A percentile compares a stretch with the other conserved stretches of the same genome.
phyloP scores from a whole-genome alignment of 116 monocot species.

The Papilionanthe hybrid region DNA sequence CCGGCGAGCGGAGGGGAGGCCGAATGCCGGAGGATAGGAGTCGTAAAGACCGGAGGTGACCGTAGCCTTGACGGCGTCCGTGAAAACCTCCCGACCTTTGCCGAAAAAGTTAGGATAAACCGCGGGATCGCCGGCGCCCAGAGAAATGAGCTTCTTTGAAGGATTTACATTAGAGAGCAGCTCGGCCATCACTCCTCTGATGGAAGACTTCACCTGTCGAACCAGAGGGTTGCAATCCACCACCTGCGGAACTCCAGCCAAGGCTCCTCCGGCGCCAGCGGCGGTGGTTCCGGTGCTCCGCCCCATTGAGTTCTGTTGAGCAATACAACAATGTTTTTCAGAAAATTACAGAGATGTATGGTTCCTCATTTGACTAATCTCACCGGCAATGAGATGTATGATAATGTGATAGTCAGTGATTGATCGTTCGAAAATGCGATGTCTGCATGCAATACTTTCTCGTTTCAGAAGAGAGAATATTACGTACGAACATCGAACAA shows the following conservation, averaged over 20 bases:
- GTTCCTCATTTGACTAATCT: no score
- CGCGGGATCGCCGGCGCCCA: conserved; percentile 72
- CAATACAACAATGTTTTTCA: no score
- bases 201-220: conserved; percentile 37
- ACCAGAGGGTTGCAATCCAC: conserved; percentile 42
- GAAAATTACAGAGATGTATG: no score
- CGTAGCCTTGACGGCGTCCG: conserved; percentile 18
- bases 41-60: conserved; percentile 28
- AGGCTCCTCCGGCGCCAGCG: no score
- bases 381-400: no score
- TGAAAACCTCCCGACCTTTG: conserved; percentile 22
- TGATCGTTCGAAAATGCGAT: no score
- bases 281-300: not conserved
- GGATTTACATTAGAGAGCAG: conserved; percentile 29
- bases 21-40: conserved; percentile 65
- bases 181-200: conserved; percentile 57
- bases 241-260: not conserved
- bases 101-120: conserved; percentile 34
- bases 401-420: no score
- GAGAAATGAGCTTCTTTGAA: conserved; percentile 47
- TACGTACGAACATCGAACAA: no score
- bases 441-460: no score
- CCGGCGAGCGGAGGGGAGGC: conserved; percentile 56
- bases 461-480: no score
- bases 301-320: not conserved